A percentile compares a stretch with the other conserved stretches of the same genome.
These are phyloP conservation scores for Calonectria multiphialidica DNA, from an alignment of 2,329 filamentous ascomycete species.

Conservation along the genomic window DNA sequence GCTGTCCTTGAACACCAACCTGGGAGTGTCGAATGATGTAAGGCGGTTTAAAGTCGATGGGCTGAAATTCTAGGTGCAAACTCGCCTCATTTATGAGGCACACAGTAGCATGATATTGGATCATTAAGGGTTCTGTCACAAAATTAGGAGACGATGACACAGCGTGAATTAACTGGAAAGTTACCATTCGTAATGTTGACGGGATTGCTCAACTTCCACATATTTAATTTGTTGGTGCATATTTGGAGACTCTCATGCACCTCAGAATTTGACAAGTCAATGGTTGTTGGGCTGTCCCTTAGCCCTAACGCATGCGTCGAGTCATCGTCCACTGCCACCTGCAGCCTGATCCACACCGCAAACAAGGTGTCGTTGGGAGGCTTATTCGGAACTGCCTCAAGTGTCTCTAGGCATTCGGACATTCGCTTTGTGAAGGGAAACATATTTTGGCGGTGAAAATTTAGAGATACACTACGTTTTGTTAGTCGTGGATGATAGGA, in stretches of 20 bases:
- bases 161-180: no score
- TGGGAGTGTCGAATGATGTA: neutral
- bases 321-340: neutral
- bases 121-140: neutral
- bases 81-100: neutral
- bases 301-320: neutral
- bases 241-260: neutral
- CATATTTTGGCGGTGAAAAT: conserved; percentile 11
- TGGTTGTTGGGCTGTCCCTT: neutral
- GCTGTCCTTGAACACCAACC: neutral
- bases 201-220: neutral
- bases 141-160: no score
- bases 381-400: neutral
- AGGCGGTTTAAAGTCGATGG: neutral
- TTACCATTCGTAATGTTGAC: neutral
- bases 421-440: neutral
- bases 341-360: neutral
- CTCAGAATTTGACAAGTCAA: neutral
- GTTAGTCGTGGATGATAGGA: neutral
- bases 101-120: neutral
- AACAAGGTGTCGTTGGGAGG: neutral
- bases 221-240: neutral
- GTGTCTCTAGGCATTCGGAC: neutral
- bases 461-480: neutral
- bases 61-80: neutral